Percentiles rank a stretch among this genome's conserved stretches.
phyloP scores from a whole-genome alignment of 495 filamentous ascomycete genomes.

The Bombardia bombarda region DNA sequence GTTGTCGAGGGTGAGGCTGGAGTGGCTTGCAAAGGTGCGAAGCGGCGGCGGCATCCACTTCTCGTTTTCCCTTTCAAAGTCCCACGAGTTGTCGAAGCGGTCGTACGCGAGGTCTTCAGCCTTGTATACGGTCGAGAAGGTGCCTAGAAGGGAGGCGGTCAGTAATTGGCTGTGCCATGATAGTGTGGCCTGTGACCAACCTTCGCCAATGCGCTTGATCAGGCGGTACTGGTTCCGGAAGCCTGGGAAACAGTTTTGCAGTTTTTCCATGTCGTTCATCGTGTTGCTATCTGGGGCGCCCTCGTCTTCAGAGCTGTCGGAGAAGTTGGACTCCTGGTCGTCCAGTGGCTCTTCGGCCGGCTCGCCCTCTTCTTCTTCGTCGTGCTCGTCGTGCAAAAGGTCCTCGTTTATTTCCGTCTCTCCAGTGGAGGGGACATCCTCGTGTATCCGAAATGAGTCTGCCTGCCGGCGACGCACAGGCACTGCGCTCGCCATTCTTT shows the following conservation, averaged over 20 bases:
- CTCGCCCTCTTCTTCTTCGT: conserved; percentile 29
- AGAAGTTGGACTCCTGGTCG: conserved; percentile 39
- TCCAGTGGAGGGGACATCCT: conserved; percentile 27
- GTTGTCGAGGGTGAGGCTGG: conserved; percentile 14
- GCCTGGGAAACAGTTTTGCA: conserved; percentile 74
- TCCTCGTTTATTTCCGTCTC: conserved; percentile 29
- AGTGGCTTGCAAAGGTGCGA: conserved; percentile 28
- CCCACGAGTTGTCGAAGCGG: conserved; percentile 79
- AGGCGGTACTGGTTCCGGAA: conserved; percentile 77
- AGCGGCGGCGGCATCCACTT: conserved; percentile 56
- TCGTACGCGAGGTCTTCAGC: conserved; percentile 92
- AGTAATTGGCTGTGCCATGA: conserved; percentile 1
- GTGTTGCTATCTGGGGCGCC: conserved; percentile 67
- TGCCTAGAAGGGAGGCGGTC: conserved; percentile 49
- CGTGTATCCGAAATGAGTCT: conserved; percentile 33
- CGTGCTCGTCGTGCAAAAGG: conserved; percentile 15
- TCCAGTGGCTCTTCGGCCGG: conserved; percentile 23
- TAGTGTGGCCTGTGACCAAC: conserved; percentile 32
- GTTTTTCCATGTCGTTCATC: conserved; percentile 74
- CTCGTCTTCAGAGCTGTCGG: conserved; percentile 50
- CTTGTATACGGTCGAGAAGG: conserved; percentile 98
- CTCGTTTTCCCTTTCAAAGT: conserved; percentile 55
- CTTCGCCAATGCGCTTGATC: conserved; percentile 96
- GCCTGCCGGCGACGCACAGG: conserved; percentile 13
- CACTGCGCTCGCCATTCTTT: conserved; percentile 16